Conservation (phyloP, 225 moss, liverwort and hornwort species). For the Bryoerythrophyllum caledonicum region DNA sequence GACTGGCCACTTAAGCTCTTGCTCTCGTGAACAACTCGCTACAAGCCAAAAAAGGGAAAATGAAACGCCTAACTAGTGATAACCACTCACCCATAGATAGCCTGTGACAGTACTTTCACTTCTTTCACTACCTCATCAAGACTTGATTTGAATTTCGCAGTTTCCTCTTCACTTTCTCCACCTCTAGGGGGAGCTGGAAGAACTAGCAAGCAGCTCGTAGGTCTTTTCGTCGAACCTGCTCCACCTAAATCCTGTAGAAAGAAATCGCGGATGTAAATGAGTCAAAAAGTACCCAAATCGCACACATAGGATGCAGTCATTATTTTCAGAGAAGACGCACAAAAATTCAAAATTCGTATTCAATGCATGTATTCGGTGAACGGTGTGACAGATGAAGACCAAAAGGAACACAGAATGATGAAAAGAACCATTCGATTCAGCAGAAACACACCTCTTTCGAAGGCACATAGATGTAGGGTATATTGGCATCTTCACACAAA, state of each 20-base stretch:
- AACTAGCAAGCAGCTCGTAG: conserved; percentile 90
- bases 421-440: neutral
- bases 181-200: conserved; percentile 68
- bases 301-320: no score
- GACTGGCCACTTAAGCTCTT: conserved; percentile 1
- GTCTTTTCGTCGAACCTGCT: conserved; percentile 94
- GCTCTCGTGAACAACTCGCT: neutral
- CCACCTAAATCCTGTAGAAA: conserved; percentile 78
- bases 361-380: neutral
- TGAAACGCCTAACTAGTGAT: neutral
- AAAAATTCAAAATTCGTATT: neutral
- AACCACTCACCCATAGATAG: conserved; percentile 46
- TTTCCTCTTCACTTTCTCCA: conserved; percentile 73
- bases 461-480: conserved; percentile 95
- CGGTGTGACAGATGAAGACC: neutral
- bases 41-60: neutral
- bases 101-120: conserved; percentile 63
- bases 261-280: neutral
- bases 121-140: conserved; percentile 85
- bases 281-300: neutral
- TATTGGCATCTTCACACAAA: conserved; percentile 92
- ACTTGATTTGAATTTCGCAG: conserved; percentile 65
- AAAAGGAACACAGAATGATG: neutral
- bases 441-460: conserved; percentile 81
- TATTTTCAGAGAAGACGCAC: neutral